Evolutionary conservation across 2,329 filamentous ascomycete species (phyloP).

Genomic region (Neonectria sp.): DNA sequence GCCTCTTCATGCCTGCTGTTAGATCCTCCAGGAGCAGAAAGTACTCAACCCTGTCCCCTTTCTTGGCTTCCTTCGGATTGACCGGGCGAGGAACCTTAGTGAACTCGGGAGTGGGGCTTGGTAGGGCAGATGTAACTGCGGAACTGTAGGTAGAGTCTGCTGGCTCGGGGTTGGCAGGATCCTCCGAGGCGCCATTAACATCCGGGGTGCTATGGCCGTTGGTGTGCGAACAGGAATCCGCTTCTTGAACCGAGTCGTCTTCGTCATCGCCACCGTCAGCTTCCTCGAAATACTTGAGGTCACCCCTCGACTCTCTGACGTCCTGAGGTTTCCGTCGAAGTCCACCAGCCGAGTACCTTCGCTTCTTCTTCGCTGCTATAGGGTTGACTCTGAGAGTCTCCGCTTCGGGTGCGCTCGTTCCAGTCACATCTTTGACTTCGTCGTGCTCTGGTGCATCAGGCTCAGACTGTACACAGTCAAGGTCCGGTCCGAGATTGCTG

Average conservation of each 20-base stretch:
- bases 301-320: slow-evolving; percentile 79
- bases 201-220: slow-evolving; percentile 23
- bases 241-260: slow-evolving; percentile 25
- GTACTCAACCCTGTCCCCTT: slow-evolving; percentile 83
- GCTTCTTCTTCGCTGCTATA: slow-evolving; percentile 65
- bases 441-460: slow-evolving; percentile 54
- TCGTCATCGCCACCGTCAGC: slow-evolving; percentile 81
- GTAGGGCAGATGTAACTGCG: slow-evolving; percentile 52
- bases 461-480: slow-evolving; percentile 45
- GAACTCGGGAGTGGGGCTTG: slow-evolving; percentile 56
- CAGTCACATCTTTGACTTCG: slow-evolving; percentile 69
- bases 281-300: slow-evolving; percentile 92
- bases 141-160: slow-evolving; percentile 54
- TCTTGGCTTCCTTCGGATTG: slow-evolving; percentile 84
- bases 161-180: slow-evolving; percentile 35
- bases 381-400: slow-evolving; percentile 65
- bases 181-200: slow-evolving; percentile 32
- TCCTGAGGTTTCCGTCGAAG: slow-evolving; percentile 81
- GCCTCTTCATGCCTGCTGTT: slow-evolving; percentile 95
- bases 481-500: slow-evolving; percentile 53
- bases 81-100: slow-evolving; percentile 71
- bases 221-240: neutral
- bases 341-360: slow-evolving; percentile 90
- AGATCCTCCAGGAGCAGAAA: slow-evolving; percentile 95
- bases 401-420: slow-evolving; percentile 76